Evolutionary conservation across 192 early-diverging fungal genomes (phyloP).

Genomic region (Entomortierella beljakovae): DNA sequence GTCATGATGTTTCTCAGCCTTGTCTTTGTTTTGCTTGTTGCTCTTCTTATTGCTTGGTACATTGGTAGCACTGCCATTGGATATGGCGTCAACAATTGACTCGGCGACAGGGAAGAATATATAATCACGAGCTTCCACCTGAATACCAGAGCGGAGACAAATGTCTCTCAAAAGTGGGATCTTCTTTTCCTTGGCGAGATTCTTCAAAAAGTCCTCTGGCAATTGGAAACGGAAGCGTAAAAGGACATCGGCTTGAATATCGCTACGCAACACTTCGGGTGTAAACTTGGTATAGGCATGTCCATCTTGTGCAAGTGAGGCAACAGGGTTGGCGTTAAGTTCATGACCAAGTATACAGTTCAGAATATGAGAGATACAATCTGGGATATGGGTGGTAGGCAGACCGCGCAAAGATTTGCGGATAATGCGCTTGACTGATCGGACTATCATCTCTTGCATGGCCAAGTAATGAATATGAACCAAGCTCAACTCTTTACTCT

Average conservation of each 20-base stretch:
- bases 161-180: slow-evolving; percentile 84
- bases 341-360: slow-evolving; percentile 81
- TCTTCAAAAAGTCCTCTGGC: slow-evolving; percentile 61
- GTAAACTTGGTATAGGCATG: slow-evolving; percentile 71
- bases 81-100: slow-evolving; percentile 37
- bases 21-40: slow-evolving; percentile 30
- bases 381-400: slow-evolving; percentile 67
- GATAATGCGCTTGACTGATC: slow-evolving; percentile 87
- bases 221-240: slow-evolving; percentile 83
- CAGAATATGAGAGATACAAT: slow-evolving; percentile 83
- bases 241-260: slow-evolving; percentile 72
- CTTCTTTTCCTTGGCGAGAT: slow-evolving; percentile 61
- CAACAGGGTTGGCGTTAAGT: slow-evolving; percentile 66
- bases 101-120: slow-evolving; percentile 60
- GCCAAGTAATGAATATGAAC: slow-evolving; percentile 73
- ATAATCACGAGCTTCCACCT: slow-evolving; percentile 85
- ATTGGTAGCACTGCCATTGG: slow-evolving; percentile 2
- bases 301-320: slow-evolving; percentile 56
- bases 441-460: slow-evolving; percentile 89
- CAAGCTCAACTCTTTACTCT: slow-evolving; percentile 64
- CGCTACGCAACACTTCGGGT: slow-evolving; percentile 64
- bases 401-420: slow-evolving; percentile 70
- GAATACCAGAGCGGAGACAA: slow-evolving; percentile 87
- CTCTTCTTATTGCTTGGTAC: slow-evolving; percentile 38
- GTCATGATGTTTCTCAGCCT: slow-evolving; percentile 55